These are phyloP conservation scores for Aegle marmelos DNA, from an alignment of 345 rosid species.

Conservation along the genomic window DNA sequence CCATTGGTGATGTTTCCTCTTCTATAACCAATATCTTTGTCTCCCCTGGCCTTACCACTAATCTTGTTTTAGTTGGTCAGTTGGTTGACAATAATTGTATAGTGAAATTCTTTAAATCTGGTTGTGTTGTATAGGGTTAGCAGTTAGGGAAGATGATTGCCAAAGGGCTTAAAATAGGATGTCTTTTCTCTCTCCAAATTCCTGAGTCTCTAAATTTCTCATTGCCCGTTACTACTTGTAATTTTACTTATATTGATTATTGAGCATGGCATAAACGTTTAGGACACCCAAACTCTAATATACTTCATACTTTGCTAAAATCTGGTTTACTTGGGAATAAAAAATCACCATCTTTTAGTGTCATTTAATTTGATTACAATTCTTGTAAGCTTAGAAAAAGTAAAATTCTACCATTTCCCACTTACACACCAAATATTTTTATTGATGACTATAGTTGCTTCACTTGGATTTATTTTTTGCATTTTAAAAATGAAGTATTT, in stretches of 20 bases:
- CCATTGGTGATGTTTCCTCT: background rate
- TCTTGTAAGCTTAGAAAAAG: background rate
- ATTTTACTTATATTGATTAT: background rate
- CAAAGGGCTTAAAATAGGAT: background rate
- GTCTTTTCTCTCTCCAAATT: background rate
- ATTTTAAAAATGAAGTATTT: background rate
- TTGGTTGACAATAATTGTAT: background rate
- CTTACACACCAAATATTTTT: background rate
- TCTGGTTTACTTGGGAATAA: conserved; percentile 9
- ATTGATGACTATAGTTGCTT: background rate
- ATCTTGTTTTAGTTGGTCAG: background rate
- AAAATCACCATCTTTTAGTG: background rate
- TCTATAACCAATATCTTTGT: background rate
- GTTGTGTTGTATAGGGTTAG: background rate
- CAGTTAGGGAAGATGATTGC: conserved; percentile 1
- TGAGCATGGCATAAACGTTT: background rate
- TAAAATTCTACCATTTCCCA: background rate
- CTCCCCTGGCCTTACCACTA: conserved; percentile 4
- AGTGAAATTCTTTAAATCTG: background rate
- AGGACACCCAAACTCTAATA: background rate
- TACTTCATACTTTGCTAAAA: background rate
- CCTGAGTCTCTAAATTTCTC: background rate
- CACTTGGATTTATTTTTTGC: background rate
- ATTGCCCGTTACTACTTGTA: background rate
- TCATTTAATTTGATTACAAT: background rate